Percentiles rank a stretch among this genome's conserved stretches.
Evolutionary conservation across 2,329 filamentous ascomycete genomes (phyloP).

Genomic region (Phyllachora maydis): DNA sequence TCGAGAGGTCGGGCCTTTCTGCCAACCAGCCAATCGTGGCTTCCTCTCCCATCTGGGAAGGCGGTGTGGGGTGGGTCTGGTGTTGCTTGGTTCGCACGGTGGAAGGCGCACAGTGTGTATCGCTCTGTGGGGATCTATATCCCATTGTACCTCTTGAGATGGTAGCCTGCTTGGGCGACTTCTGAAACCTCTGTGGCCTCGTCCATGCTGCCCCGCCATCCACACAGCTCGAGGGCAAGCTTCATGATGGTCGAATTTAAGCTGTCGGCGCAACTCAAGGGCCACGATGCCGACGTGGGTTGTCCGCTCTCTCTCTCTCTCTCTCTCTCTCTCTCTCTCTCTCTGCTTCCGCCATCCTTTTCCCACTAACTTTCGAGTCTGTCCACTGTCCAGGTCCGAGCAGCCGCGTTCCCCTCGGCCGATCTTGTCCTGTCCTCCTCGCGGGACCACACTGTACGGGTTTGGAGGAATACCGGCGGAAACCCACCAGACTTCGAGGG

Average conservation of each 20-base stretch:
- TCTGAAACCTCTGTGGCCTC: neutral
- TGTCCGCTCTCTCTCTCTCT: neutral
- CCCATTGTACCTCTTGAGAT: no score
- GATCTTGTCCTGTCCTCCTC: conserved; percentile 67
- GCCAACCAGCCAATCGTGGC: no score
- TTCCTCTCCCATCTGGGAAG: no score
- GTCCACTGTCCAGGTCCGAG: conserved; percentile 48
- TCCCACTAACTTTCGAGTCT: no score
- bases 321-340: no score
- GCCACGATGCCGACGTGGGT: conserved; percentile 84
- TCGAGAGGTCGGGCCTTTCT: no score
- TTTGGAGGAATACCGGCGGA: conserved; percentile 49
- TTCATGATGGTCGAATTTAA: conserved; percentile 60
- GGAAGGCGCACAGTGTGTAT: no score
- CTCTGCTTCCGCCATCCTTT: no score
- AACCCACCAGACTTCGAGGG: conserved; percentile 52
- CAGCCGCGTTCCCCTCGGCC: conserved; percentile 55
- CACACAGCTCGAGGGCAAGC: neutral
- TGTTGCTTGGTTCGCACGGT: no score
- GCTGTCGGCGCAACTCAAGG: conserved; percentile 73
- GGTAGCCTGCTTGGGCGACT: no score
- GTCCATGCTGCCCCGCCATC: neutral
- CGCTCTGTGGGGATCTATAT: no score
- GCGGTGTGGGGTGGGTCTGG: no score
- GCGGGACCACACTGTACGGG: conserved; percentile 72